These are phyloP conservation scores for Lycium ferocissimum DNA, from an alignment of 257 asterid genomes.

Conservation along the genomic window DNA sequence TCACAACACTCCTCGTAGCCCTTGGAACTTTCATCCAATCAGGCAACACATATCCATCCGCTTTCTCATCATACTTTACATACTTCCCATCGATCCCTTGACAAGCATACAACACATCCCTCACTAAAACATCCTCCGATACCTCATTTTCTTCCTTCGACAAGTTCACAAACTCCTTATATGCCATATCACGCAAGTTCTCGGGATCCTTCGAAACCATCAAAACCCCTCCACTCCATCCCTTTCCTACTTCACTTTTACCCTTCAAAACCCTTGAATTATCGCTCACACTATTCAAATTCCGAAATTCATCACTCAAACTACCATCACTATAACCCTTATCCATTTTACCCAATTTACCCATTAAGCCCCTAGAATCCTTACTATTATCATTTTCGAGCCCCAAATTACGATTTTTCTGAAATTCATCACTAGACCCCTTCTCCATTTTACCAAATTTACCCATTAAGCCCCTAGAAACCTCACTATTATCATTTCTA, in stretches of 20 bases:
- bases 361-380: constrained; percentile 40
- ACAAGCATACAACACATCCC: constrained; percentile 93
- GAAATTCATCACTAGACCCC: constrained; percentile 47
- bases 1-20: constrained; percentile 69
- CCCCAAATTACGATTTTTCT: constrained; percentile 34
- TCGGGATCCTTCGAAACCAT: constrained; percentile 81
- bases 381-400: constrained; percentile 44
- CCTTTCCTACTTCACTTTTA: constrained; percentile 57
- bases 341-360: constrained; percentile 46
- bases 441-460: constrained; percentile 53
- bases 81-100: constrained; percentile 95
- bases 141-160: constrained; percentile 89
- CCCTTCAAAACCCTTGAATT: constrained; percentile 48
- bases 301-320: constrained; percentile 49
- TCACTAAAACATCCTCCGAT: constrained; percentile 80
- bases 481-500: background rate
- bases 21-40: constrained; percentile 70
- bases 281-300: constrained; percentile 52
- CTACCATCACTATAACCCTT: constrained; percentile 43
- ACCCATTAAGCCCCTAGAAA: constrained; percentile 34
- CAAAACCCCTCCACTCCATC: constrained; percentile 77
- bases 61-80: constrained; percentile 71
- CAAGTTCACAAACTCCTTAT: constrained; percentile 69
- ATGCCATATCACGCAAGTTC: constrained; percentile 84
- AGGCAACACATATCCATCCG: constrained; percentile 71